Percentiles rank a stretch among this genome's conserved stretches.
Conservation (phyloP, 1,284 basidiomycete genomes). For the Pseudozyma tsukubaensis region DNA sequence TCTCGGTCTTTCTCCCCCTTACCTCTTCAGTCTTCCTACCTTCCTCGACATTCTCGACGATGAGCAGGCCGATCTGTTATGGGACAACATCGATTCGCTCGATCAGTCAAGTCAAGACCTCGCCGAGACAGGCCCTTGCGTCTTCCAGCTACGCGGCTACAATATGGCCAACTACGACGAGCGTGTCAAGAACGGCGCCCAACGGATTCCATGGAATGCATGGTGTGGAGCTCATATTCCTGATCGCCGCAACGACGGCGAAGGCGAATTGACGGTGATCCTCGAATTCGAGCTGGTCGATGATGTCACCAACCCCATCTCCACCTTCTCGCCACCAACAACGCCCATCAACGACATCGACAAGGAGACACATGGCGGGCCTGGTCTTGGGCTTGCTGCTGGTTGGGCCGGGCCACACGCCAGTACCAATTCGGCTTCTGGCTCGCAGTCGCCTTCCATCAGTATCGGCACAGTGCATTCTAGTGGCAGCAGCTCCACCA, state of each 20-base stretch:
- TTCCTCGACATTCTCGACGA: conserved; percentile 81
- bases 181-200: conserved; percentile 69
- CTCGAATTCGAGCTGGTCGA: conserved; percentile 86
- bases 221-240: conserved; percentile 81
- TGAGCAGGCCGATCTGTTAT: conserved; percentile 78
- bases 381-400: conserved; percentile 25
- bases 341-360: conserved; percentile 28
- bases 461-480: conserved; percentile 48
- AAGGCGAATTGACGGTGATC: conserved; percentile 49
- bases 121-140: conserved; percentile 63
- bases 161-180: conserved; percentile 64
- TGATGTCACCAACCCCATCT: conserved; percentile 79
- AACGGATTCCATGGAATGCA: conserved; percentile 78
- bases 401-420: conserved; percentile 7
- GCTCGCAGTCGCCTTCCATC: conserved; percentile 26
- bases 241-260: conserved; percentile 31
- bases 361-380: conserved; percentile 53
- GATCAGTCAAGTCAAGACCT: conserved; percentile 73
- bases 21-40: conserved; percentile 81
- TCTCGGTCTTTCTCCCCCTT: conserved; percentile 80
- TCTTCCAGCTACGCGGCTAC: conserved; percentile 80
- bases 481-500: conserved; percentile 34
- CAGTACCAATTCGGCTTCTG: conserved; percentile 1
- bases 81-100: conserved; percentile 82
- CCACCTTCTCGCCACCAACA: conserved; percentile 43